Percentiles rank a stretch among this genome's conserved stretches.
These are phyloP conservation scores for Poterioochromonas sp. DNA, from an alignment of 352 stramenopile genomes.

Conservation along the genomic window DNA sequence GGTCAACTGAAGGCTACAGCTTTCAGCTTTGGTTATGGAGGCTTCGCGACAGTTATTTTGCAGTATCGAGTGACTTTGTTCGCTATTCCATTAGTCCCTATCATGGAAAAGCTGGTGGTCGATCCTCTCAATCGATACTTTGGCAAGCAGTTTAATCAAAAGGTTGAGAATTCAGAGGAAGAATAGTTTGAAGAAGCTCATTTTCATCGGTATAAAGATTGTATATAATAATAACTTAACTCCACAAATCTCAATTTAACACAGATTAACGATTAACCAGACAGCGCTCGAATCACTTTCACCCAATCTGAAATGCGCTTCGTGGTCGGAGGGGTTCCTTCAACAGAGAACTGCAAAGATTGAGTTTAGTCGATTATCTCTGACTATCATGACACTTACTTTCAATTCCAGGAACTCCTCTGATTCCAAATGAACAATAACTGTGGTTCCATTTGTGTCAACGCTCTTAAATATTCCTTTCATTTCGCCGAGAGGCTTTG, in stretches of 20 bases:
- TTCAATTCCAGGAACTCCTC: constrained; percentile 11
- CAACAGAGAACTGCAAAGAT: no score
- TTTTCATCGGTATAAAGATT: no score
- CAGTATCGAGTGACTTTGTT: constrained; percentile 16
- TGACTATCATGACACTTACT: no score
- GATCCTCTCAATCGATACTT: not conserved
- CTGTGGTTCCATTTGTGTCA: not conserved
- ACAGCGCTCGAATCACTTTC: not conserved
- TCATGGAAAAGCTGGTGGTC: constrained; percentile 10
- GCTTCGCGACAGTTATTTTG: constrained; percentile 6
- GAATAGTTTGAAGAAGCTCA: no score
- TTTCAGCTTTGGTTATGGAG: constrained; percentile 7
- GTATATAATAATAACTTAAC: no score
- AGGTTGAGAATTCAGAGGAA: no score
- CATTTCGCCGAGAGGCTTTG: not conserved
- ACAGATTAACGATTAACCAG: not conserved
- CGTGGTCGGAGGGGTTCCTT: not conserved
- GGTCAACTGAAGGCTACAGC: not conserved
- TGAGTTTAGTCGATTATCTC: no score
- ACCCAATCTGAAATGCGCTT: constrained; percentile 22
- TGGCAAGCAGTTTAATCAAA: not conserved
- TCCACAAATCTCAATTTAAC: no score
- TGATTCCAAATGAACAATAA: not conserved
- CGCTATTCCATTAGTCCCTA: not conserved
- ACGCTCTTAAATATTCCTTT: constrained; percentile 24